Conservation (phyloP, 1,284 basidiomycete species). For the Leucoagaricus sp. region DNA sequence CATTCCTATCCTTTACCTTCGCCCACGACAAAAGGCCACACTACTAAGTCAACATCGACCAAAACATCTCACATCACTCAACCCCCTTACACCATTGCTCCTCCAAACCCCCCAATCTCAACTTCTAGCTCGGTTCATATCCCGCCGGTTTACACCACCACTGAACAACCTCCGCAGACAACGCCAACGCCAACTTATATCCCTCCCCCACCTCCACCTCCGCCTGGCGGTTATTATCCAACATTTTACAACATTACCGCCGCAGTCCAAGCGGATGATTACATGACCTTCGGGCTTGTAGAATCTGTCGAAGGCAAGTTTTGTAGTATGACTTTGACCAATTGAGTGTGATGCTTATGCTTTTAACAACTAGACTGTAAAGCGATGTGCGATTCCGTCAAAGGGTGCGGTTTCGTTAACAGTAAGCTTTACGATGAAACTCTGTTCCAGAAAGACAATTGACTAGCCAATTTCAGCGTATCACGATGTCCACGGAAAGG, state of each 20-base stretch:
- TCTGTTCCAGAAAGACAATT: background rate
- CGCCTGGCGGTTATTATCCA: constrained; percentile 35
- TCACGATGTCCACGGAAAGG: constrained; percentile 47
- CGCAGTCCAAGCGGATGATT: constrained; percentile 43
- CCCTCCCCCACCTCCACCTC: constrained; percentile 23
- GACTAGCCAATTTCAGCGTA: constrained; percentile 32
- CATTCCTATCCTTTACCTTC: background rate
- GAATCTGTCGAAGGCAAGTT: constrained; percentile 41
- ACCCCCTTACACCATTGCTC: background rate
- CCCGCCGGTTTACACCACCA: background rate
- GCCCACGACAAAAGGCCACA: background rate
- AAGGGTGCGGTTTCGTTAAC: constrained; percentile 44
- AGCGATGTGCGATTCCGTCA: constrained; percentile 43
- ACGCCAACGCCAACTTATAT: constrained; percentile 7
- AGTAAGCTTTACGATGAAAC: constrained; percentile 29
- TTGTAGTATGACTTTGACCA: background rate
- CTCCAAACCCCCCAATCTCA: too few species aligned
- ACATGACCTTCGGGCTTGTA: constrained; percentile 45
- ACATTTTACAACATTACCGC: constrained; percentile 42
- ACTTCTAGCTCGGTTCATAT: background rate
- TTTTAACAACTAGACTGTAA: constrained; percentile 33
- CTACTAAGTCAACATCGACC: background rate
- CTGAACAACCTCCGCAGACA: background rate
- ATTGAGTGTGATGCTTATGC: background rate
- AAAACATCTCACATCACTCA: constrained; percentile 6